phyloP scores from a whole-genome alignment of 495 filamentous ascomycete species.

The Opeltia flavorubescens region DNA sequence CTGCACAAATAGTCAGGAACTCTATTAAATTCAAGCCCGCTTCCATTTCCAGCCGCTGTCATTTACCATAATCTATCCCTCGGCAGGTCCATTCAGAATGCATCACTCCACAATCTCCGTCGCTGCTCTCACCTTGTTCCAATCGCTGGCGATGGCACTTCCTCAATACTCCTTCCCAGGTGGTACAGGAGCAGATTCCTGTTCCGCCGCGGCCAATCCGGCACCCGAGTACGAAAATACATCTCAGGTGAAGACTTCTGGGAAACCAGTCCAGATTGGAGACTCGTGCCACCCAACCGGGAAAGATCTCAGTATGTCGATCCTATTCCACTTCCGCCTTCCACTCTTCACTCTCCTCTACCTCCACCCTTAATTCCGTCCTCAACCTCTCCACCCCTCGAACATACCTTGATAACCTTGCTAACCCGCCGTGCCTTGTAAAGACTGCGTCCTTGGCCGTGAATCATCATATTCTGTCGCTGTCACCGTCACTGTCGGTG shows the following conservation, averaged over 20 bases:
- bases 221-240: background rate
- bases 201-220: background rate
- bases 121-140: too few relatives aligned
- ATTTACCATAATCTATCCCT: too few relatives aligned
- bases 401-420: background rate
- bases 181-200: background rate
- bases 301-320: background rate
- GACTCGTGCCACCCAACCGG: background rate
- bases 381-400: background rate
- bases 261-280: background rate
- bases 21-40: too few relatives aligned
- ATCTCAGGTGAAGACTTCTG: background rate
- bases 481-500: background rate
- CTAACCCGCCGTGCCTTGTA: too few relatives aligned
- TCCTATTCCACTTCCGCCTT: too few relatives aligned
- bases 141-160: too few relatives aligned
- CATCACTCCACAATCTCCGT: too few relatives aligned
- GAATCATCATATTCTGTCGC: background rate
- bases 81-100: too few relatives aligned
- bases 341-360: background rate
- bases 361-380: background rate
- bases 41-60: too few relatives aligned
- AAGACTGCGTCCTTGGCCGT: background rate
- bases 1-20: too few relatives aligned
- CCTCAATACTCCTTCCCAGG: background rate